Base-by-base conservation (phyloP, 1,284 basidiomycete species). In the Coniferiporia sulphurascens region DNA sequence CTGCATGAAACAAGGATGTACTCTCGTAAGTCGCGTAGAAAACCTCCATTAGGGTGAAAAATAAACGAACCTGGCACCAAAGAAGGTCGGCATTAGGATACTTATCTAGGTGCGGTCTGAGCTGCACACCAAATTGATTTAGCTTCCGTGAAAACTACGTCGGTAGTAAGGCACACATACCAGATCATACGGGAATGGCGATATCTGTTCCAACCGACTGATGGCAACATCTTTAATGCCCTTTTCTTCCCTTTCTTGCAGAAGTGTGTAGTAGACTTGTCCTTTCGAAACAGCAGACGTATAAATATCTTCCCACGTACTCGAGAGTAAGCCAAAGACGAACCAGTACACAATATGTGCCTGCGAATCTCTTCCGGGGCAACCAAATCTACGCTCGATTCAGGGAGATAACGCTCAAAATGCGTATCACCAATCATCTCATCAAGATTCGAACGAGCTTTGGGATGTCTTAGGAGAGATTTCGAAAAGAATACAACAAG, bases 401-500 rank as follows among this genome's bases (percentile, higher is more conserved):
- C 96, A 52, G 95, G 91, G 58, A 99, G 71, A 77, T 96, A 99
- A 62, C 95, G 86, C 77, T 95, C 84, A 87, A 99, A 99, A 69
- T 85, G 77, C 15, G 90, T 93, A 43, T 97, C 91, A 63, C 87
- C 92, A 36, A 83, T 75, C 86, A 99, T 93, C 71, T 98, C 96
- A 10, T 84, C 83, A 8, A 99, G 76, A 19, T 84, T 80, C 0
- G 95, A 98, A 63, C 92, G 87, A 41, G 94, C 96, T 60, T 83
- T 83, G 10, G 96, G 94, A 74, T 98, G 95, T 67, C 96, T 94
- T 56, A 99, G 81, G 46, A 99, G 83, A 62, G 84, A 88, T 80
- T 99, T 99, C 52, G 94, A 96, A 86, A 98, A 98, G 86, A 98
- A 97, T 68, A 92, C 62, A 69, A 99, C 87, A 64, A 97, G 83